A percentile compares a stretch with the other conserved stretches of the same genome.
Evolutionary conservation across 495 filamentous ascomycete species (phyloP).

Genomic region (Trichocladium antarcticum): DNA sequence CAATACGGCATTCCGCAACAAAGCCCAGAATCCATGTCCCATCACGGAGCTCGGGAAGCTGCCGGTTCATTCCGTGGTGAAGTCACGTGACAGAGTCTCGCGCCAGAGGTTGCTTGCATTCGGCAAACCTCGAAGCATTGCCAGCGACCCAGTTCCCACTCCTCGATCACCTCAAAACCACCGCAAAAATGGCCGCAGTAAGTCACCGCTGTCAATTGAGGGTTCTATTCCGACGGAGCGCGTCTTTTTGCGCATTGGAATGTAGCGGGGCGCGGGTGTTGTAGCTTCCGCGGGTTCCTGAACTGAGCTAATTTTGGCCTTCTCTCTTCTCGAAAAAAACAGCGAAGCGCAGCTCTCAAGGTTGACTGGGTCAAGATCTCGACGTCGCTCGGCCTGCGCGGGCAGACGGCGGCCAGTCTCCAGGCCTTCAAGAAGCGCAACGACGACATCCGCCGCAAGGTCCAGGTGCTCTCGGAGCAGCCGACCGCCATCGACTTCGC

Average conservation of each 20-base stretch:
- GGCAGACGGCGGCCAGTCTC: slow-evolving; percentile 80
- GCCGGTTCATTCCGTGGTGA: slow-evolving; percentile 12
- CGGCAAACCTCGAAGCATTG: slow-evolving; percentile 21
- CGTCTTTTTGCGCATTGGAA: not conserved
- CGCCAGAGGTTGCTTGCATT: slow-evolving; percentile 21
- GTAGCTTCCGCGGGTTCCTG: not conserved
- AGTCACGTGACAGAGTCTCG: slow-evolving; percentile 22
- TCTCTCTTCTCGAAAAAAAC: slow-evolving; percentile 23
- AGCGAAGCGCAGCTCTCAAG: slow-evolving; percentile 98
- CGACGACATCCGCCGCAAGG: slow-evolving; percentile 92
- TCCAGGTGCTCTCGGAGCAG: slow-evolving; percentile 64
- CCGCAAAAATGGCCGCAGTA: slow-evolving; percentile 83
- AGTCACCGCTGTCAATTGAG: slow-evolving; percentile 37
- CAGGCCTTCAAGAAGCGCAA: slow-evolving; percentile 99
- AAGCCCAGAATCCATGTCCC: not conserved
- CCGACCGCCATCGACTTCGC: slow-evolving; percentile 81
- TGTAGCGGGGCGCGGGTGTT: not conserved
- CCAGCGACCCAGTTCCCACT: slow-evolving; percentile 36
- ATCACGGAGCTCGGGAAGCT: not conserved
- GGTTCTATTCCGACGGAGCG: not conserved
- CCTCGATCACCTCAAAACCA: slow-evolving; percentile 33
- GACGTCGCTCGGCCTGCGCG: slow-evolving; percentile 86
- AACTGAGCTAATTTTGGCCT: slow-evolving; percentile 42
- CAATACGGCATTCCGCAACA: too few relatives aligned
- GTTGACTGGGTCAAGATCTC: slow-evolving; percentile 94